phyloP scores from a whole-genome alignment of 2,329 filamentous ascomycete genomes.

The Fusarium beomiforme region DNA sequence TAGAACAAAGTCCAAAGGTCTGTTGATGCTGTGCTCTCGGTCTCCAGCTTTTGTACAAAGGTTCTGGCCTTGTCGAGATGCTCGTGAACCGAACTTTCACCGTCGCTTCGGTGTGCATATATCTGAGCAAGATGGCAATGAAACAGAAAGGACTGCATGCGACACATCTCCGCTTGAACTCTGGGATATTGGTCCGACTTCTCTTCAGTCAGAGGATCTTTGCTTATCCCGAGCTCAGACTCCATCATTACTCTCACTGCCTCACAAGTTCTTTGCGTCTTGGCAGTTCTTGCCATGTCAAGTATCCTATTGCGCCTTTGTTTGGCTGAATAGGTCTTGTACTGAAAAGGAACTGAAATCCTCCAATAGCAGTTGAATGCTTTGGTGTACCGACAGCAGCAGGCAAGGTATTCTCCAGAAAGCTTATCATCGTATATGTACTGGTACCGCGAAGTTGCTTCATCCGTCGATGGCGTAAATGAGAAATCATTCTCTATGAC shows the following conservation, averaged over 20 bases:
- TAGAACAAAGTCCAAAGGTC: neutral
- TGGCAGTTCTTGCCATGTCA: neutral
- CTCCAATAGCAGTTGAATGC: neutral
- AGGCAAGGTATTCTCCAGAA: neutral
- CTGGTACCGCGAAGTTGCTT: neutral
- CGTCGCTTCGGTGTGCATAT: neutral
- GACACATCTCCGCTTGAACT: neutral
- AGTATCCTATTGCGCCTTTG: neutral
- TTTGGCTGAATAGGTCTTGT: neutral
- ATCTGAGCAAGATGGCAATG: neutral
- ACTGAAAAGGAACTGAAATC: neutral
- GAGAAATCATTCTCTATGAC: neutral
- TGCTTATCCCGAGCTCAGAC: neutral
- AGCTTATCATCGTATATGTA: neutral
- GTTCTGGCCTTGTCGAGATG: neutral
- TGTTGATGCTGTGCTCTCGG: neutral
- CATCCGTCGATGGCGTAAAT: neutral
- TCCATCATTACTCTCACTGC: neutral
- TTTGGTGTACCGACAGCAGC: neutral
- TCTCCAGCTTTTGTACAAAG: neutral
- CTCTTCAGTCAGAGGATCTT: neutral
- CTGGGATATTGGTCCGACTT: rapidly evolving
- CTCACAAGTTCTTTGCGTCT: neutral
- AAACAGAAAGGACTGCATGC: neutral
- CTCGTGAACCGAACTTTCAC: neutral